These are phyloP conservation scores for Epichloe amarillans DNA, from an alignment of 2,329 filamentous ascomycete species.

Conservation along the genomic window DNA sequence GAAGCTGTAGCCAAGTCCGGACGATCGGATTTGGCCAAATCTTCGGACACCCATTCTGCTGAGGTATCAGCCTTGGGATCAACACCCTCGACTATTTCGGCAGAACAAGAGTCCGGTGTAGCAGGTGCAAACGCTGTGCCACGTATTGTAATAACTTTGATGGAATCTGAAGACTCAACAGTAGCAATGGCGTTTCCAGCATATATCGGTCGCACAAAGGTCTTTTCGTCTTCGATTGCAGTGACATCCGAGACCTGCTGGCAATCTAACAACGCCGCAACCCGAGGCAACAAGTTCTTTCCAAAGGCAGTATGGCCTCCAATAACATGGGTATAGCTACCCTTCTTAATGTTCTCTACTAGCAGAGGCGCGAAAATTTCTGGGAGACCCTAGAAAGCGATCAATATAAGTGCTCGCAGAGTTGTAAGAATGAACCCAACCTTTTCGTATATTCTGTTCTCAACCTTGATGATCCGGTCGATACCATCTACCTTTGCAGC, in stretches of 20 bases:
- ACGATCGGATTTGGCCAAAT: slow-evolving; percentile 83
- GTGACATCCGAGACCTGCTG: slow-evolving; percentile 93
- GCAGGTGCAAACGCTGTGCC: slow-evolving; percentile 81
- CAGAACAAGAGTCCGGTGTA: slow-evolving; percentile 57
- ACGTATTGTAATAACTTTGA: slow-evolving; percentile 85
- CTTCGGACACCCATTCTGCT: slow-evolving; percentile 87
- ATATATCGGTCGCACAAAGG: slow-evolving; percentile 93
- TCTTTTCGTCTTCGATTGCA: slow-evolving; percentile 74
- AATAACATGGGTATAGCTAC: slow-evolving; percentile 83
- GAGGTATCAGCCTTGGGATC: slow-evolving; percentile 65
- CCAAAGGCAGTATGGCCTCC: slow-evolving; percentile 90
- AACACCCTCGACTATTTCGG: slow-evolving; percentile 63
- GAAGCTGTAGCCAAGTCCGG: slow-evolving; percentile 84
- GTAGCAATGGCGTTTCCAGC: slow-evolving; percentile 95
- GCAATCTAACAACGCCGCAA: slow-evolving; percentile 79
- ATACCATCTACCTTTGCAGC: slow-evolving; percentile 81
- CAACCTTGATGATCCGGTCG: slow-evolving; percentile 80
- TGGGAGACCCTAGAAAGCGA: slow-evolving; percentile 53
- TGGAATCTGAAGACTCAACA: slow-evolving; percentile 72
- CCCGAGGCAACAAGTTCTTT: slow-evolving; percentile 84
- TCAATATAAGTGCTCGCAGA: slow-evolving; percentile 3
- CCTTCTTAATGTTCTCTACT: slow-evolving; percentile 93
- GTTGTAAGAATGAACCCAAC: slow-evolving; percentile 27
- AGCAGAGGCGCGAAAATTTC: slow-evolving; percentile 92
- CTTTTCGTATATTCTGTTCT: slow-evolving; percentile 87